A percentile compares a stretch with the other conserved stretches of the same genome.
These are phyloP conservation scores for Penicilliopsis zonata DNA, from an alignment of 495 filamentous ascomycete species.

Conservation along the genomic window DNA sequence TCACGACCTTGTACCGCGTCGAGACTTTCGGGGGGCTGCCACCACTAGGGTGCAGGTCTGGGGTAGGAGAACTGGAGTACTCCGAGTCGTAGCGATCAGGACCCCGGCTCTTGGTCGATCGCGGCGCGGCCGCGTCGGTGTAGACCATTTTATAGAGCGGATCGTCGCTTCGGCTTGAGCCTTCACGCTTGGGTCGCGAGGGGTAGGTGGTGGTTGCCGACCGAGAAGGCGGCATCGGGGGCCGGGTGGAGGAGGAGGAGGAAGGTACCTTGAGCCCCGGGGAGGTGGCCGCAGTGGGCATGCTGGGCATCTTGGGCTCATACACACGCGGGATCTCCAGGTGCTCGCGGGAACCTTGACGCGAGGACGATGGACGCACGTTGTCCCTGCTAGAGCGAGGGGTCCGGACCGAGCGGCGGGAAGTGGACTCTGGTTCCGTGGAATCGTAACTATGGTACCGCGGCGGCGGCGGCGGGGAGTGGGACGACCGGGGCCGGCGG, in stretches of 20 bases:
- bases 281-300: conserved; percentile 19
- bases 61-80: conserved; percentile 32
- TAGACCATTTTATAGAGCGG: conserved; percentile 13
- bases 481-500: conserved; percentile 13
- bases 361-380: conserved; percentile 17
- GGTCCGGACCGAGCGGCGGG: conserved; percentile 15
- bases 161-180: conserved; percentile 11
- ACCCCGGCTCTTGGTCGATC: conserved; percentile 21
- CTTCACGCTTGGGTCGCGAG: conserved; percentile 16
- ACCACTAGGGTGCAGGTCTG: conserved; percentile 19
- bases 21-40: conserved; percentile 17
- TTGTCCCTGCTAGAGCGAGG: conserved; percentile 16
- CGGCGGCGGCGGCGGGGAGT: conserved; percentile 25
- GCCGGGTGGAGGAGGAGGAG: conserved; percentile 13
- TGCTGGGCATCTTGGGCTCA: conserved; percentile 15
- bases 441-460: conserved; percentile 20
- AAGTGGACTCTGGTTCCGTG: conserved; percentile 19
- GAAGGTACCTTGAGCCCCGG: conserved; percentile 11
- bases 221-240: conserved; percentile 16
- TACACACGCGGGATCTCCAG: conserved; percentile 14
- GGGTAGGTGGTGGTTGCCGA: conserved; percentile 19
- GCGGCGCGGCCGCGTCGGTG: conserved; percentile 10
- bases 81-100: conserved; percentile 31
- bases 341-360: conserved; percentile 22
- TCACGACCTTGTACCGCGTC: conserved; percentile 22